Conservation (phyloP, 768 basidiomycete genomes). For the Phaeotremella fagi region DNA sequence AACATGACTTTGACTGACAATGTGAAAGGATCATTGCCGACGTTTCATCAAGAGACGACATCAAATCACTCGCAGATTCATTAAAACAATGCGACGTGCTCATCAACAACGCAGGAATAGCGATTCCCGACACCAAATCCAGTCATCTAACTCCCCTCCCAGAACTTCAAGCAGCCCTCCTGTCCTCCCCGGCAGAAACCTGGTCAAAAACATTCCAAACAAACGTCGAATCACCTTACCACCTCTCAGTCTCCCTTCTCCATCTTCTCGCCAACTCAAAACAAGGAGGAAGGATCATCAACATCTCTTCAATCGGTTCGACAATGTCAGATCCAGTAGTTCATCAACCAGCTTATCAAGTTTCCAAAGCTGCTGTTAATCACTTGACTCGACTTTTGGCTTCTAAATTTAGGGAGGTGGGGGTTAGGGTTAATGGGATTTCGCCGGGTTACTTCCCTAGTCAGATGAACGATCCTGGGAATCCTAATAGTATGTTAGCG, state of each 20-base stretch:
- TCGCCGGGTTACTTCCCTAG: constrained; percentile 25
- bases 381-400: constrained; percentile 26
- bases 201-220: constrained; percentile 16
- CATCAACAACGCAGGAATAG: constrained; percentile 33
- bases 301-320: constrained; percentile 26
- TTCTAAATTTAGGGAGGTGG: constrained; percentile 18
- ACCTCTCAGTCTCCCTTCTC: constrained; percentile 15
- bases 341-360: constrained; percentile 25
- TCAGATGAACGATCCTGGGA: constrained; percentile 22
- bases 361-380: constrained; percentile 24
- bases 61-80: constrained; percentile 8
- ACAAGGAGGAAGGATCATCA: constrained; percentile 16
- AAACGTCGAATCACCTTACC: constrained; percentile 19
- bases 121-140: constrained; percentile 14
- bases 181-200: constrained; percentile 13
- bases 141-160: constrained; percentile 16
- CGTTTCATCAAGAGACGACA: constrained; percentile 22
- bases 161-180: constrained; percentile 16
- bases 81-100: constrained; percentile 18
- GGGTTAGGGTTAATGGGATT: constrained; percentile 26
- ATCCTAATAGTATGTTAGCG: constrained; percentile 18
- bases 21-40: constrained; percentile 16
- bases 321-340: constrained; percentile 22
- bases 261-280: constrained; percentile 13
- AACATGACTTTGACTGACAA: neutral